Base-by-base conservation (phyloP, 2,329 filamentous ascomycete genomes). In the Sporothrix humicola region DNA sequence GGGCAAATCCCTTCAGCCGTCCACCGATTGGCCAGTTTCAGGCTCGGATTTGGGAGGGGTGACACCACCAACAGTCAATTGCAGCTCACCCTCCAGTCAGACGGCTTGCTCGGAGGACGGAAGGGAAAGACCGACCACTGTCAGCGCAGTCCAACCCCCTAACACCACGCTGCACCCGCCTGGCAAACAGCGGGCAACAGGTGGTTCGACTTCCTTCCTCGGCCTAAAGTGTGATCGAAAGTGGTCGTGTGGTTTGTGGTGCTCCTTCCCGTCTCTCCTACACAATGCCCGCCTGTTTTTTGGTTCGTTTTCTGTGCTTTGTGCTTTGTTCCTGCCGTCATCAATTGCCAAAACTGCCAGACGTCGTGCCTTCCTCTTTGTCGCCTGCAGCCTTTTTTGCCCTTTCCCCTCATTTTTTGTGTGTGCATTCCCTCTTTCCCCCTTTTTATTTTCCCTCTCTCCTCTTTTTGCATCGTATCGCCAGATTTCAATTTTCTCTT, bases 241-340 rank as follows among this genome's bases (percentile, higher is more conserved):
- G 68, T 70, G 68, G 68, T 70, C 68, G 68, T 70, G 68, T 70
- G 68, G 50, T 63, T 63, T 69, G 63, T 73, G 71, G 71, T 69
- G 65, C 26, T 17, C 54, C 65, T 70, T 73, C 56, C 65, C 52
- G 42, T 20, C 37, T 42, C 42, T 7, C 42, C 20, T 20, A 48
- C 63, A 48, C 44, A 17, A n/a, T 20, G 46, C 44, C 46, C 65
- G 5, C 26, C 66, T 69, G 46, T 54, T 31, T 44, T n/a, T n/a
- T 37, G 31, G 31, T 37, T 37, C 23, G 31, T 37, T 37, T 37
- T 37, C 31, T 37, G 31, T 37, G 31, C 31, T 37, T 6, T 37
- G 31, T 37, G n/a, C 31, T 31, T 59, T 44, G 50, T n/a, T 69
- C 72, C 58, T 73, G 46, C 56, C 56, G 56, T 70, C 68, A 54